Conservation (phyloP, 1,139 yeast species). For the Geotrichum bryndzae region DNA sequence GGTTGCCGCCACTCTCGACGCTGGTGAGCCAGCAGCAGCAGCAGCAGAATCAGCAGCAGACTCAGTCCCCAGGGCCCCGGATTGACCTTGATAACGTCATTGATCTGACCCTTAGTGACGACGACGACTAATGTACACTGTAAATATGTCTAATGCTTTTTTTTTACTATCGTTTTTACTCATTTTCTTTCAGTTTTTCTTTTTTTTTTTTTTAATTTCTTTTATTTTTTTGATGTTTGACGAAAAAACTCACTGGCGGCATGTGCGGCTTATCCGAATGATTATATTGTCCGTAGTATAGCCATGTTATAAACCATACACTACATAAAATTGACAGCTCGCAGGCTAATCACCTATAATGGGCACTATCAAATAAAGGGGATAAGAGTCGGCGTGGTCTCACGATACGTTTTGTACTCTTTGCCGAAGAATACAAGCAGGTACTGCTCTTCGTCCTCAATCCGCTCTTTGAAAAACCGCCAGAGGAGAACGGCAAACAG, state of each 20-base stretch:
- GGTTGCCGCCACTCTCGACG: not conserved
- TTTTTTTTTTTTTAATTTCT: not conserved
- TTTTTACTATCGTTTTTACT: not conserved
- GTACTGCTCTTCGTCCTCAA: slow-evolving; percentile 58
- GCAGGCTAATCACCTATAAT: not conserved
- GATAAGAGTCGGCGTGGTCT: slow-evolving; percentile 50
- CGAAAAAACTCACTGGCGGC: not conserved
- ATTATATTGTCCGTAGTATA: not conserved
- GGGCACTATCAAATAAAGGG: slow-evolving; percentile 47
- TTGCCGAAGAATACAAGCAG: slow-evolving; percentile 64
- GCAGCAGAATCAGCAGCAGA: not conserved
- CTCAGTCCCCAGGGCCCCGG: not conserved
- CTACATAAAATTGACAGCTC: not conserved
- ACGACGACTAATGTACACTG: not conserved
- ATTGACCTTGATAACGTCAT: slow-evolving; percentile 2
- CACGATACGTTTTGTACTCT: slow-evolving; percentile 51
- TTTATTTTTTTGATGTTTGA: not conserved
- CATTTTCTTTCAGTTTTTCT: not conserved
- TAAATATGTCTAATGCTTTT: not conserved
- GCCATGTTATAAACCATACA: too few relatives aligned
- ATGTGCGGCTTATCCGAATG: not conserved
- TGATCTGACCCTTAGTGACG: slow-evolving; percentile 13
- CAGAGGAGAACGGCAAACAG: slow-evolving; percentile 50
- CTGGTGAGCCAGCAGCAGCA: not conserved
- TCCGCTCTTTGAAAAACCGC: slow-evolving; percentile 63